Base-by-base conservation (phyloP, 192 early-diverging fungal genomes). In the Dissophora globulifera region DNA sequence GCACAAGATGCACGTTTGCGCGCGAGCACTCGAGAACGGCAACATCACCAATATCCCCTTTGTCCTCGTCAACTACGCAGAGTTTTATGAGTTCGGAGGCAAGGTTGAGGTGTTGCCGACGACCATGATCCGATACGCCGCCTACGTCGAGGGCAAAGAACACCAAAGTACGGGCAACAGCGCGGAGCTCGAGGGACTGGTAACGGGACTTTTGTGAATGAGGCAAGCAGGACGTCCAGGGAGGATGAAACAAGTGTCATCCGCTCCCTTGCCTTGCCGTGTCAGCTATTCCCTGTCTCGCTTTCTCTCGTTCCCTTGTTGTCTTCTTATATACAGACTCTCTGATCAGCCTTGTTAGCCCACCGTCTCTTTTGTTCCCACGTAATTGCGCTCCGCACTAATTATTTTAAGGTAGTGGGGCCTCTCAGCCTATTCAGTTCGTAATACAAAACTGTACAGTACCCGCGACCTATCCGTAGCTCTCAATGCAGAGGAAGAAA, bases 1-100 rank as follows among this genome's bases (percentile, higher is more conserved):
- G 27, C 70, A 74, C 70, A 74, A 74, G 70, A 74, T 74, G 70
- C 62, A 74, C 38, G 70, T 74, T 20, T 75, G 71, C 26, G 71
- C 71, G 22, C 55, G 51, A 23, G 71, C 62, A 52, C 56, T 75
- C 41, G 71, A 75, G 46, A 33, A 75, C 15, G 71, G 71, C 48
- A 66, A 59, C 50, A 75, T 75, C 27, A 66, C 62, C 25, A 33
- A 17, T 1, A 75, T 75, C 50, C 71, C 71, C 7, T 75, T 75
- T 51, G 71, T 75, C 17, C 45, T 75, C 16, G 71, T 75, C 56
- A 75, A 75, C 50, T 75, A 75, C 31, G 71, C 71, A 43, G 71
- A 75, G 50, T 75, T 75, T 38, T 75, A 66, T 35, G 71, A 75
- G 42, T 48, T 16, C 27, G 71, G 62, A 7, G 6, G 11, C 33